These are phyloP conservation scores for Danielia oregonensis DNA, from an alignment of 805 yeast species.

Conservation along the genomic window DNA sequence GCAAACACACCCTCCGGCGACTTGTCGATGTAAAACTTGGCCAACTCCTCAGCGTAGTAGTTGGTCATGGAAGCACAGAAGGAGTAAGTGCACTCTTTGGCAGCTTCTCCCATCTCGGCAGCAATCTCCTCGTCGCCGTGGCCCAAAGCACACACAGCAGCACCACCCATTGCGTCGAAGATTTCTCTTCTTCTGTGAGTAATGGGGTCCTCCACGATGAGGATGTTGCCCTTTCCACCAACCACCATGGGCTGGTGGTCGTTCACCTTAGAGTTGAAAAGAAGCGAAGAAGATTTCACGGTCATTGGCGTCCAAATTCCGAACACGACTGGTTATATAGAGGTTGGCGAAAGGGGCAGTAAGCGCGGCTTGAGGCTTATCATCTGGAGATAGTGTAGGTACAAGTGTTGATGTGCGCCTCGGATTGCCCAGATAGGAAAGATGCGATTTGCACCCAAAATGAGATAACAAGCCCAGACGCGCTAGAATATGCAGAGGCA, in stretches of 20 bases:
- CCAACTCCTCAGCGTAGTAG: conserved; percentile 12
- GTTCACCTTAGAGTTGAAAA: conserved; percentile 13
- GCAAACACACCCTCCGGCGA: conserved; percentile 14
- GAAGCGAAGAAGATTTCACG: conserved; percentile 10
- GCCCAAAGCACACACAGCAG: conserved; percentile 15
- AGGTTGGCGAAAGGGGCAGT: no score
- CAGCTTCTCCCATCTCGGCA: conserved; percentile 13
- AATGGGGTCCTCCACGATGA: conserved; percentile 11
- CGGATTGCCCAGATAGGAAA: background rate
- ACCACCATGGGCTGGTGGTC: conserved; percentile 15
- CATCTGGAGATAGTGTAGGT: no score
- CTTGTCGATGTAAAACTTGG: conserved; percentile 12
- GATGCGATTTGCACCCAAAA: background rate
- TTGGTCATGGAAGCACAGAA: conserved; percentile 14
- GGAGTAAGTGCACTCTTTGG: conserved; percentile 10
- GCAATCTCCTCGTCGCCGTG: conserved; percentile 14
- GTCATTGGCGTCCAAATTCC: conserved; percentile 10
- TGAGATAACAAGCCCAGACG: no score
- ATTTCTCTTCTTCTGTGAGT: conserved; percentile 9
- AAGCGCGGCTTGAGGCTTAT: no score
- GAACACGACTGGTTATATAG: no score
- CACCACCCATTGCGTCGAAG: conserved; percentile 16
- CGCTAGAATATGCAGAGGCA: no score
- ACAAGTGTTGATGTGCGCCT: no score
- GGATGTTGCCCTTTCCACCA: conserved; percentile 12